These are phyloP conservation scores for Rhexocercosporidium sp. DNA, from an alignment of 2,329 filamentous ascomycete genomes.

Conservation along the genomic window DNA sequence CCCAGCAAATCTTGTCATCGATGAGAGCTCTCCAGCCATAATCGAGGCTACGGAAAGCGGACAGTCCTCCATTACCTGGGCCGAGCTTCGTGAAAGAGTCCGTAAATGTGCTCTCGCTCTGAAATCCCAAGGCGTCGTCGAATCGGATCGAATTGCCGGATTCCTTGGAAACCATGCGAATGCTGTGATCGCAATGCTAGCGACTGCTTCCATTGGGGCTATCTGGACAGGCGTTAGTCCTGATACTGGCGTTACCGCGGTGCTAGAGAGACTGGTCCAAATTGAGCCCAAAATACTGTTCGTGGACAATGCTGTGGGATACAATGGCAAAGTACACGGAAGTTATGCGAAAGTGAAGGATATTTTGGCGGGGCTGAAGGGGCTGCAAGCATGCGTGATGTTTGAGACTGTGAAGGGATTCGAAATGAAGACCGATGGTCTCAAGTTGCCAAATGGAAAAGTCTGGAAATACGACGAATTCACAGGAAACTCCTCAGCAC, in stretches of 20 bases:
- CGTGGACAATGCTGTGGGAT: conserved; percentile 84
- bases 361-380: conserved; percentile 68
- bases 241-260: conserved; percentile 89
- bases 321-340: conserved; percentile 91
- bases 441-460: conserved; percentile 43
- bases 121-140: conserved; percentile 64
- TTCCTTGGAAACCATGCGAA: conserved; percentile 92
- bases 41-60: conserved; percentile 81
- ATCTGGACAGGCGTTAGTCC: conserved; percentile 94
- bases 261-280: conserved; percentile 84
- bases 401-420: conserved; percentile 66
- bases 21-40: conserved; percentile 69
- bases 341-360: conserved; percentile 79
- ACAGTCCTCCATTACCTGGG: conserved; percentile 70
- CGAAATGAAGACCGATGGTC: conserved; percentile 26
- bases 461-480: conserved; percentile 50
- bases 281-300: conserved; percentile 85
- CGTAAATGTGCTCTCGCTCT: conserved; percentile 74
- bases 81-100: conserved; percentile 78
- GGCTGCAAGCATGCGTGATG: conserved; percentile 72
- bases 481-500: conserved; percentile 39
- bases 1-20: conserved; percentile 61
- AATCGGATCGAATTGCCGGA: conserved; percentile 64
- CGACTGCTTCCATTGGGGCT: conserved; percentile 79
- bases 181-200: conserved; percentile 86